Percentiles rank a stretch among this genome's conserved stretches.
Evolutionary conservation across 2,329 filamentous ascomycete genomes (phyloP).

Genomic region (Dothideomycetes sp.): DNA sequence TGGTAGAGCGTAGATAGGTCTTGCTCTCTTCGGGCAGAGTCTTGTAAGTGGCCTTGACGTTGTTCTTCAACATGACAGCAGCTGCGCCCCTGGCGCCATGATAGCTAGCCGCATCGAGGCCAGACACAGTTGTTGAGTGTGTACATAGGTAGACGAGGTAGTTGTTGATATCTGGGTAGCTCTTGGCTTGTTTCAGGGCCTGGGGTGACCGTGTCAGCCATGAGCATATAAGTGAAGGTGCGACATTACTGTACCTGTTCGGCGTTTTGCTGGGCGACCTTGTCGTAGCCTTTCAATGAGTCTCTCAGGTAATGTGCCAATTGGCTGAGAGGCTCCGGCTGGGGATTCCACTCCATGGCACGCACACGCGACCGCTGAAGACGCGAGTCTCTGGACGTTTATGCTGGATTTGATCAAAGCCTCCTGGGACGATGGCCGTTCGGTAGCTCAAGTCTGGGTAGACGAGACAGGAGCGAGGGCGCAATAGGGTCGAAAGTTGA

Average conservation of each 20-base stretch:
- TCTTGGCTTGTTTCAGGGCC: slow-evolving; percentile 88
- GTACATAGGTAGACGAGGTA: slow-evolving; percentile 90
- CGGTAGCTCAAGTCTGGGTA: no score
- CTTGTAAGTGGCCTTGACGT: slow-evolving; percentile 66
- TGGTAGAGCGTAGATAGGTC: slow-evolving; percentile 65
- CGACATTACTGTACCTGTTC: slow-evolving; percentile 57
- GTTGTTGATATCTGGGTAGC: slow-evolving; percentile 89
- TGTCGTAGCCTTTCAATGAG: slow-evolving; percentile 77
- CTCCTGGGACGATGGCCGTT: no score
- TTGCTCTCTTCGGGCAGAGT: slow-evolving; percentile 64
- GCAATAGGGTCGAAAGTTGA: no score
- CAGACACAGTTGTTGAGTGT: slow-evolving; percentile 50
- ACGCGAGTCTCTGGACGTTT: no score
- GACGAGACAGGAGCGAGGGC: no score
- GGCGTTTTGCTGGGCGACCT: slow-evolving; percentile 73
- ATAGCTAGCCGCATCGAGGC: slow-evolving; percentile 51
- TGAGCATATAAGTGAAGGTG: background rate
- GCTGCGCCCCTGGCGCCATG: slow-evolving; percentile 74
- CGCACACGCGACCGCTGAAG: no score
- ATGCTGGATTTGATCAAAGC: no score
- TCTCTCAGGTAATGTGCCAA: slow-evolving; percentile 82
- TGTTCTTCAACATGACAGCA: slow-evolving; percentile 92
- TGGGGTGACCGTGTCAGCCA: slow-evolving; percentile 25
- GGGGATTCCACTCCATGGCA: slow-evolving; percentile 85
- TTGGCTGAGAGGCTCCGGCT: slow-evolving; percentile 77